Conservation (phyloP, 2,329 filamentous ascomycete genomes). For the Didymella segeticola region DNA sequence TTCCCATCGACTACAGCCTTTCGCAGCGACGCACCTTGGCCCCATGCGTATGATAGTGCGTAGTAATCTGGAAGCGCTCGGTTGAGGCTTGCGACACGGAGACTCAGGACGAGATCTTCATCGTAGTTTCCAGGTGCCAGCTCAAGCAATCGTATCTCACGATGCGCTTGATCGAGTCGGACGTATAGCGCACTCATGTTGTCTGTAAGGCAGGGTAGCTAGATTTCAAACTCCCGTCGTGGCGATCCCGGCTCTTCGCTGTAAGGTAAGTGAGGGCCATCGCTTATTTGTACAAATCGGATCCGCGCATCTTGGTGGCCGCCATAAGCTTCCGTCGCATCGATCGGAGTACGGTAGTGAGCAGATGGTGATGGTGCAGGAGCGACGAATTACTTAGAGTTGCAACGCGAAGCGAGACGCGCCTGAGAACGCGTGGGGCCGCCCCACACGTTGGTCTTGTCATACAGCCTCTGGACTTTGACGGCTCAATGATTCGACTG, state of each 20-base stretch:
- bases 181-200: not conserved
- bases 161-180: not conserved
- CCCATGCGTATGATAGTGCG: constrained; percentile 21
- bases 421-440: not conserved
- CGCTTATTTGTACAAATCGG: not conserved
- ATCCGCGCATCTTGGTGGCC: not conserved
- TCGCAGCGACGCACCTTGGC: not conserved
- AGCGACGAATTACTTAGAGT: not conserved
- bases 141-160: constrained; percentile 8
- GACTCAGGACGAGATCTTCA: constrained; percentile 1
- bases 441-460: not conserved
- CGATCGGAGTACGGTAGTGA: too few relatives aligned
- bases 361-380: not conserved
- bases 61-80: constrained; percentile 1
- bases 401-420: not conserved
- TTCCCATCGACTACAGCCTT: not conserved
- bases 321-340: too few relatives aligned
- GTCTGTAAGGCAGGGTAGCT: not conserved
- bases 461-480: not conserved
- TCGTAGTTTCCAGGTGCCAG: constrained; percentile 2
- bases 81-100: not conserved
- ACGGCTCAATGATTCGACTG: too few relatives aligned
- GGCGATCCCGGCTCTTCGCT: too few relatives aligned
- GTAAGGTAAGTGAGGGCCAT: not conserved
- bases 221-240: too few relatives aligned